Evolutionary conservation across 2,329 filamentous ascomycete species (phyloP).

Genomic region (Orbilia blumenaviensis): DNA sequence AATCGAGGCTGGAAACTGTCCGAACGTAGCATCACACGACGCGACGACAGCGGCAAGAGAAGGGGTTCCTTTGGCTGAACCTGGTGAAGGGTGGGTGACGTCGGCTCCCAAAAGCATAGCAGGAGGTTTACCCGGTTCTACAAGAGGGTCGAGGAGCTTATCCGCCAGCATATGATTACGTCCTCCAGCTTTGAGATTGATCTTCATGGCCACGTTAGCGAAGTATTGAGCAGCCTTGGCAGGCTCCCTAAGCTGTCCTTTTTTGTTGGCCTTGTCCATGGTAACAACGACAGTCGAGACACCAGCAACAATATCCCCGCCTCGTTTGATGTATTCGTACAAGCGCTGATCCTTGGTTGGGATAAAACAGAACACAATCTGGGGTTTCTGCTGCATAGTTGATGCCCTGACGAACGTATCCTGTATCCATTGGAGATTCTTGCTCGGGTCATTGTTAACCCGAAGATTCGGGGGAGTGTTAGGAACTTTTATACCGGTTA

Average conservation of each 20-base stretch:
- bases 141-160: slow-evolving; percentile 69
- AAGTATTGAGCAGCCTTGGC: slow-evolving; percentile 64
- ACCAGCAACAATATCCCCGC: slow-evolving; percentile 73
- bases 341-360: slow-evolving; percentile 65
- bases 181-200: slow-evolving; percentile 82
- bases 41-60: slow-evolving; percentile 84
- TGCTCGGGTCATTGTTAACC: neutral
- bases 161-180: slow-evolving; percentile 72
- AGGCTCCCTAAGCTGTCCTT: slow-evolving; percentile 21
- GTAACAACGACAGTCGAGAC: slow-evolving; percentile 69
- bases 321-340: slow-evolving; percentile 74
- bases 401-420: slow-evolving; percentile 14
- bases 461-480: slow-evolving; percentile 16
- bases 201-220: slow-evolving; percentile 77
- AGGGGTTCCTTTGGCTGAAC: slow-evolving; percentile 69
- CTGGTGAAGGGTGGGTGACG: slow-evolving; percentile 84
- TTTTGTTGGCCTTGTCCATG: slow-evolving; percentile 58
- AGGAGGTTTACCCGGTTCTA: slow-evolving; percentile 63
- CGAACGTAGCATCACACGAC: slow-evolving; percentile 74
- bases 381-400: slow-evolving; percentile 24
- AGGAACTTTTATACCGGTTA: slow-evolving; percentile 41
- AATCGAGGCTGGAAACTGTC: slow-evolving; percentile 80
- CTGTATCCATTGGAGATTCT: slow-evolving; percentile 31
- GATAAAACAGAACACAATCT: slow-evolving; percentile 70
- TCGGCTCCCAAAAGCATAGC: slow-evolving; percentile 91